Conservation (phyloP, 129 eudicot species). For the Kitagawia praeruptora region DNA sequence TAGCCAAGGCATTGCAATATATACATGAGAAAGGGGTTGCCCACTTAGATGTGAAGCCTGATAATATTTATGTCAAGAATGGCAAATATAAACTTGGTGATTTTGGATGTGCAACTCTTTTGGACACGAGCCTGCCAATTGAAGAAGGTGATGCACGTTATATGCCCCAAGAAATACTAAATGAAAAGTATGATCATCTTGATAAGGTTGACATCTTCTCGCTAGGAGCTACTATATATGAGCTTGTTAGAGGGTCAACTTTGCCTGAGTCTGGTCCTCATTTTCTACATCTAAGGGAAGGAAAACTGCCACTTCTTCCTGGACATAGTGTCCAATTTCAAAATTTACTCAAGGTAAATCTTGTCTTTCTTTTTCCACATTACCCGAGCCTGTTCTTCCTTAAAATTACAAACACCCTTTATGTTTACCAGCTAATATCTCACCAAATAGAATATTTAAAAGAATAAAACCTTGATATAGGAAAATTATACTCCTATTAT, state of each 20-base stretch:
- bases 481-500: no score
- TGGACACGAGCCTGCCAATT: conserved; percentile 66
- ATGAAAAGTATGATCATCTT: conserved; percentile 73
- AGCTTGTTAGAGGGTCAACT: conserved; percentile 63
- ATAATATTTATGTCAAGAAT: conserved; percentile 72
- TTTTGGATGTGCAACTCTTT: conserved; percentile 88
- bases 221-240: conserved; percentile 74
- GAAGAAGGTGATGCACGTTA: conserved; percentile 98
- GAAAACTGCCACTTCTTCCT: conserved; percentile 86
- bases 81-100: conserved; percentile 84
- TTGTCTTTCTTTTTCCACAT: background rate
- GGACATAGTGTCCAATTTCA: conserved; percentile 68
- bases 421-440: background rate
- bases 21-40: conserved; percentile 77
- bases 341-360: conserved; percentile 60
- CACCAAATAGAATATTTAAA: background rate
- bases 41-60: conserved; percentile 88
- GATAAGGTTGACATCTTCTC: conserved; percentile 92
- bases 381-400: background rate
- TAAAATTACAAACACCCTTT: background rate
- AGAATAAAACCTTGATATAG: background rate
- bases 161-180: conserved; percentile 93
- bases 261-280: conserved; percentile 66
- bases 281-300: conserved; percentile 55
- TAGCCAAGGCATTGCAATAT: conserved; percentile 71